Evolutionary conservation across 208 protist species (phyloP).

Genomic region (Sergeia podlipaevii): DNA sequence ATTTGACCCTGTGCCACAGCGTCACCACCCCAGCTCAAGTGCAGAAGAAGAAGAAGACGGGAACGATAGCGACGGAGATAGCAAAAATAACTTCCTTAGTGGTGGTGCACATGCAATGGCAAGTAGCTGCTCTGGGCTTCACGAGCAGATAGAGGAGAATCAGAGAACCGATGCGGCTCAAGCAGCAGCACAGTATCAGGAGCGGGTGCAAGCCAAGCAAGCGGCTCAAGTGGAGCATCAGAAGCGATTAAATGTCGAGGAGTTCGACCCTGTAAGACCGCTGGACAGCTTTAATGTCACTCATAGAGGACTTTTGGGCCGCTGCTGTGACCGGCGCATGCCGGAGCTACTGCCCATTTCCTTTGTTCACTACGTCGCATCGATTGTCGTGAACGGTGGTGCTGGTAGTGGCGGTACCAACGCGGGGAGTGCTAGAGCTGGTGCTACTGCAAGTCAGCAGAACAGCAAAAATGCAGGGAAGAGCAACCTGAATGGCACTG

Average conservation of each 20-base stretch:
- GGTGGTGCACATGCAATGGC: no score
- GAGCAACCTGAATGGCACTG: constrained; percentile 4
- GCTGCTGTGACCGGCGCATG: constrained; percentile 68
- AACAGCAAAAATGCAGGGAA: no score
- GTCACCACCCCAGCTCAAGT: neutral
- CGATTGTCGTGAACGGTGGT: neutral
- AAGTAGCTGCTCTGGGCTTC: no score
- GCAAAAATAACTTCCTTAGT: no score
- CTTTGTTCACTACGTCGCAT: constrained; percentile 27
- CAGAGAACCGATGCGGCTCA: constrained; percentile 38
- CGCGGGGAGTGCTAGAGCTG: neutral
- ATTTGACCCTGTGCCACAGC: no score
- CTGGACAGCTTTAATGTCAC: constrained; percentile 69
- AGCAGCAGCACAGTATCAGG: constrained; percentile 54
- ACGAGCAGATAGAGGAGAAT: constrained; percentile 5
- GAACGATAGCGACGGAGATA: neutral
- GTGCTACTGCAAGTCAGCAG: no score
- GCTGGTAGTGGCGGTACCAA: neutral
- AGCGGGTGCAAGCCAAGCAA: constrained; percentile 34
- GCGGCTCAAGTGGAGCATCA: constrained; percentile 19
- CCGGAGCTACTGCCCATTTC: constrained; percentile 37
- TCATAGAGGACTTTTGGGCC: constrained; percentile 56
- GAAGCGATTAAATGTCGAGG: constrained; percentile 21
- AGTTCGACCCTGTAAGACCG: constrained; percentile 52
- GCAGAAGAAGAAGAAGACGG: neutral